Evolutionary conservation across 1,284 basidiomycete genomes (phyloP).

Genomic region (Boletus holoroseus): DNA sequence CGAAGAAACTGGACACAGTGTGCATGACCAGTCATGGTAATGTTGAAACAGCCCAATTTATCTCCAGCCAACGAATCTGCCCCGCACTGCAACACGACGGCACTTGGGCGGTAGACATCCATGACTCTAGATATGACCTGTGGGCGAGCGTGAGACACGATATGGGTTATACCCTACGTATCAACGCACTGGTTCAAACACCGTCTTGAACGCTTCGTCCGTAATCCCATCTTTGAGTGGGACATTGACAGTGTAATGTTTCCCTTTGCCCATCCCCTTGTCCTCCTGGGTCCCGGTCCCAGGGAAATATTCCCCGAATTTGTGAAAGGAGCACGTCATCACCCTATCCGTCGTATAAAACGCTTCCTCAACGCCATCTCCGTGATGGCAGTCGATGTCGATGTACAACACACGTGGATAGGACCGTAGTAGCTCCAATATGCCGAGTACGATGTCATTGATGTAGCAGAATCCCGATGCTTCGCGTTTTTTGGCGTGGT

Average conservation of each 20-base stretch:
- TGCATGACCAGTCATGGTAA: conserved; percentile 93
- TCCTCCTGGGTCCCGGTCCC: conserved; percentile 89
- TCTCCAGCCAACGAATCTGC: conserved; percentile 94
- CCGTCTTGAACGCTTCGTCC: conserved; percentile 73
- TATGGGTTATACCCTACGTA: background rate
- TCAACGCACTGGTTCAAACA: conserved; percentile 81
- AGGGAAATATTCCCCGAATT: conserved; percentile 96
- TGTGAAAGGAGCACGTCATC: conserved; percentile 95
- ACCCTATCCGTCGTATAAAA: conserved; percentile 98
- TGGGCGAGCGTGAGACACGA: background rate
- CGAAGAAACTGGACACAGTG: conserved; percentile 87
- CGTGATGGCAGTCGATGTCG: conserved; percentile 98
- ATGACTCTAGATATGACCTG: conserved; percentile 85
- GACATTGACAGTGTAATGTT: conserved; percentile 89
- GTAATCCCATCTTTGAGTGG: conserved; percentile 93
- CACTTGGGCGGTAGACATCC: conserved; percentile 86
- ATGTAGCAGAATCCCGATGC: conserved; percentile 97
- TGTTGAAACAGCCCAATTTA: conserved; percentile 94
- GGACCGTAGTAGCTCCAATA: conserved; percentile 79
- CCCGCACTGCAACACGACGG: conserved; percentile 91
- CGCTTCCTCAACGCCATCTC: conserved; percentile 97
- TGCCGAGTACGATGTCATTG: conserved; percentile 91
- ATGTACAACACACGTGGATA: conserved; percentile 91
- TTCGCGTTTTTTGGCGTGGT: conserved; percentile 97
- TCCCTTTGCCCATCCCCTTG: conserved; percentile 79